A percentile compares a stretch with the other conserved stretches of the same genome.
Evolutionary conservation across 176 grass and related monocot species (phyloP).

Genomic region (Musa itinerans): DNA sequence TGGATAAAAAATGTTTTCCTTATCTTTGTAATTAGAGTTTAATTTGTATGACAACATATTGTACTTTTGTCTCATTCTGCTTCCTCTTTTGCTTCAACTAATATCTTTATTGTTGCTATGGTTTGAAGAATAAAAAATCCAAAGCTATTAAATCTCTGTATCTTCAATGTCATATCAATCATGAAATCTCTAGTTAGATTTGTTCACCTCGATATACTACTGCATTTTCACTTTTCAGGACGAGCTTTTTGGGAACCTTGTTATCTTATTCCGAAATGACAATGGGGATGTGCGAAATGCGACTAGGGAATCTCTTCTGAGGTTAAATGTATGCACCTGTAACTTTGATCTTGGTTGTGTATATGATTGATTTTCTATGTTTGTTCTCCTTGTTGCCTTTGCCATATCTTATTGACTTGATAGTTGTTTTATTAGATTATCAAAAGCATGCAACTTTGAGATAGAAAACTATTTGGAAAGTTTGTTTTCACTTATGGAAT

Average conservation of each 20-base stretch:
- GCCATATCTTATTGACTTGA: neutral
- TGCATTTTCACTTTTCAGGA: constrained; percentile 37
- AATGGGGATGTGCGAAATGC: constrained; percentile 68
- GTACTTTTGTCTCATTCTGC: neutral
- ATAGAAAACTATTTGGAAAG: no score
- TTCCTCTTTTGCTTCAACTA: neutral
- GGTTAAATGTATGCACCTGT: constrained; percentile 48
- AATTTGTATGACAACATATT: neutral
- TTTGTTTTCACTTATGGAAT: no score
- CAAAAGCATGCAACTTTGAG: no score
- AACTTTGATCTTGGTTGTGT: constrained; percentile 11
- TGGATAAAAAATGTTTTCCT: no score
- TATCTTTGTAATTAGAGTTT: no score
- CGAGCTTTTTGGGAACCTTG: constrained; percentile 42
- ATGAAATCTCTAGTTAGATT: neutral
- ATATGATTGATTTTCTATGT: neutral
- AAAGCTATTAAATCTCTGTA: neutral
- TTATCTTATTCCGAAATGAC: constrained; percentile 57
- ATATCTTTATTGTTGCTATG: neutral
- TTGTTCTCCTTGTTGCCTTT: neutral
- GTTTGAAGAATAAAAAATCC: neutral
- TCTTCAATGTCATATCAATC: neutral
- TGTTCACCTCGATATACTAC: neutral
- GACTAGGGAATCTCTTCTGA: constrained; percentile 51
- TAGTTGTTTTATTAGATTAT: neutral